Base-by-base conservation (phyloP, 768 basidiomycete genomes). In the Lentinula aciculospora region DNA sequence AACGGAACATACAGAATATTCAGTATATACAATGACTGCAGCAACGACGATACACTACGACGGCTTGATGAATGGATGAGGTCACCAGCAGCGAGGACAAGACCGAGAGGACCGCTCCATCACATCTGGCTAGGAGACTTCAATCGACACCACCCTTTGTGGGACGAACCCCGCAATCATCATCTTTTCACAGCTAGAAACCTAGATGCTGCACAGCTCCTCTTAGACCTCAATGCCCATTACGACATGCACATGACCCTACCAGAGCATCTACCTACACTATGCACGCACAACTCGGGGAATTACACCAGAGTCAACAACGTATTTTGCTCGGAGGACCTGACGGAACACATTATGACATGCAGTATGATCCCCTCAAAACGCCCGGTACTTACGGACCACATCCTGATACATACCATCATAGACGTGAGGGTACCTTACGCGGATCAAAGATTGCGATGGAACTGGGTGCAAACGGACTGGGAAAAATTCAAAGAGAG, bases 271-370 rank as follows among this genome's bases (percentile, higher is more conserved):
- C 15, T 42, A 8, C 76, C 76, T 0, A 83, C 75, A 0, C 66
- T 81, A 0, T 36, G 71, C 23, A 62, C 70, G 0, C 47, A 34
- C 0, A 47, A 27, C 1, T 68, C 74, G 0, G 69, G 71, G 17
- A 76, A 74, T 56, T 67, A 64, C 50, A 72, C 74, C 3, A 49
- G 73, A 9, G 68, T 71, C 3, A 76, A 81, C 64, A 81, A 82
- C 53, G 72, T 81, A 0, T 81, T 75, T 59, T 59, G 62, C 28
- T 60, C 71, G 4, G 36, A 46, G 0, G 39, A 57, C 0, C 45
- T 71, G 0, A 29, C 57, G 0, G 60, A 68, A 1, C 7, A 23
- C 0, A 34, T 76, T 15, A 42, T 42, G 1, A 1, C 6, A 1
- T 42, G 39, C 19, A 21, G 19, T 6, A 42, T 15, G 10, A 21